Conservation (phyloP, 2,329 filamentous ascomycete species). For the Fusarium begoniae region DNA sequence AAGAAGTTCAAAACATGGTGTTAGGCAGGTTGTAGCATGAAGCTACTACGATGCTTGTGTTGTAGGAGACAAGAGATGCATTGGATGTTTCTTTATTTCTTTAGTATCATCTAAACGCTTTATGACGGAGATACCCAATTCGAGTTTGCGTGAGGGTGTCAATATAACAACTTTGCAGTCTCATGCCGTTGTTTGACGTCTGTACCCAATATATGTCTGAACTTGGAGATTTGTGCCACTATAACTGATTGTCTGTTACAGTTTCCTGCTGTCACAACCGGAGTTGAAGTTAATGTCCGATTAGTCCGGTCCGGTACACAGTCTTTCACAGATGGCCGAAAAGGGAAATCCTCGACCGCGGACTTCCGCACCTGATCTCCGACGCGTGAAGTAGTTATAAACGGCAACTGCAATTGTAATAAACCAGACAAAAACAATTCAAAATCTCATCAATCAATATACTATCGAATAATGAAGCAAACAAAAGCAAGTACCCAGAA, state of each 20-base stretch:
- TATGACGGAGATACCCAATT: background rate
- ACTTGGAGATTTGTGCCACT: no score
- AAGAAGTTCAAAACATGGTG: background rate
- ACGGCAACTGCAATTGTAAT: background rate
- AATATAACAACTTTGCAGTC: no score
- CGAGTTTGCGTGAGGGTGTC: no score
- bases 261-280: background rate
- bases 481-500: background rate
- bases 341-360: background rate
- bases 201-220: no score
- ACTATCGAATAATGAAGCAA: background rate
- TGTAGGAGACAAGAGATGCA: background rate
- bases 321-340: background rate
- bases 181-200: background rate
- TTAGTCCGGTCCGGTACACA: background rate
- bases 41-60: background rate
- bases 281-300: background rate
- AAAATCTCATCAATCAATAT: background rate
- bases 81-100: background rate
- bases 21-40: no score
- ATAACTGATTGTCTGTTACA: no score
- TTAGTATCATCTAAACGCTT: background rate
- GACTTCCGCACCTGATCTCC: background rate
- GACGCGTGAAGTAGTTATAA: background rate
- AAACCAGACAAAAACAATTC: background rate